Base-by-base conservation (phyloP, 495 filamentous ascomycete species). In the Hyaloscypha finlandica region DNA sequence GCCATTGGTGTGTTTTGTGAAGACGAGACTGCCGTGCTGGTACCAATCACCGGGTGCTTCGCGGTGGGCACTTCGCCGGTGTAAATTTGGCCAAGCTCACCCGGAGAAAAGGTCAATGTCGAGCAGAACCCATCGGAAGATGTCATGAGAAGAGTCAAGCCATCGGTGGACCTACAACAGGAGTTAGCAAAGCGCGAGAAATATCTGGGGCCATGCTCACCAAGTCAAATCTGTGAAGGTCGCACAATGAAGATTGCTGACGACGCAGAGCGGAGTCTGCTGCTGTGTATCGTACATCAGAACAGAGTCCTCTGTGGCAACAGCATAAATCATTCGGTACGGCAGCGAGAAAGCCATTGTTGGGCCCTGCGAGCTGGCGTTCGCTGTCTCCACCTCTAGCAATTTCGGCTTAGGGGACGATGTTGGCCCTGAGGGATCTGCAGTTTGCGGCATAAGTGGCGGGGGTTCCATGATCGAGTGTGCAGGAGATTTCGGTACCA, bases 101-200 rank as follows among this genome's bases (percentile, higher is more conserved):
- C 92, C 5, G 90, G 81, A 8, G 85, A 75, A 75, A 99, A 99
- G 0, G 92, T 87, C 29, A 99, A 81, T 0, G 91, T 88, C 0
- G 96, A 99, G 74, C 96, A 98, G 78, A 97, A 99, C 0, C 96
- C 96, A 74, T 99, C 96, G 0, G 96, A 97, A 1, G 96, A 98
- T 62, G 92, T 94, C 85, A 99, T 97, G 42, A 98, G 82, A 30
- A 99, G 79, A 1, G 94, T 98, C 55, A 90, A 82, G 2, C 96
- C 96, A 76, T 99, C 96, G 69, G 83, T 90, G 1, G 96, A 96
- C 94, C 94, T 97, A 68, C 22, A 39, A 37, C 35, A 48, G 16
- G 19, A 20, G 22, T 45, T 63, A 59, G 33, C 11, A 19, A 61
- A 9, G 56, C 9, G 39, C 19, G 30, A 20, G 25, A 62, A 45